These are phyloP conservation scores for Clavariopsis aquatica DNA, from an alignment of 495 filamentous ascomycete genomes.

Conservation along the genomic window DNA sequence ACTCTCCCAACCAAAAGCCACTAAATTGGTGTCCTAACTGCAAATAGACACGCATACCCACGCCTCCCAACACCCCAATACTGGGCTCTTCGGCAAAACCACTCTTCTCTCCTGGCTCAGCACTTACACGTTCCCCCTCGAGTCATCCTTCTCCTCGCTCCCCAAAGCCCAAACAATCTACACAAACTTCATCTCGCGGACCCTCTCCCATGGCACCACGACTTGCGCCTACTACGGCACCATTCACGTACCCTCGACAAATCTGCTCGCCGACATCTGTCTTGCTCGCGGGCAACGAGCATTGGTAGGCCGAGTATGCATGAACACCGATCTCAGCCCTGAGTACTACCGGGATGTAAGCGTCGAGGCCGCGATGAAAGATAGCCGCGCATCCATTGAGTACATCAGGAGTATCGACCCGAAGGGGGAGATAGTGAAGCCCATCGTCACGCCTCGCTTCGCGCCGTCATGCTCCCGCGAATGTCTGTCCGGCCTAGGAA, in stretches of 20 bases:
- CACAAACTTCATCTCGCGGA: constrained; percentile 69
- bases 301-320: constrained; percentile 87
- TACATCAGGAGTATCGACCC: constrained; percentile 72
- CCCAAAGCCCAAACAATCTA: constrained; percentile 64
- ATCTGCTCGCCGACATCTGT: constrained; percentile 82
- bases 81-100: constrained; percentile 84
- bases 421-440: constrained; percentile 57
- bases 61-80: constrained; percentile 90
- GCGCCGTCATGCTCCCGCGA: constrained; percentile 70
- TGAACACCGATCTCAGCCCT: constrained; percentile 72
- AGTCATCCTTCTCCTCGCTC: constrained; percentile 64
- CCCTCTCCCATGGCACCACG: constrained; percentile 86
- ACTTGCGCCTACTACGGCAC: constrained; percentile 92
- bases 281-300: constrained; percentile 77
- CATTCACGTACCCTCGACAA: constrained; percentile 75
- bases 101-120: constrained; percentile 90
- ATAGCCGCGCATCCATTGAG: constrained; percentile 62
- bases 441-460: constrained; percentile 90
- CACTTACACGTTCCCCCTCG: constrained; percentile 93
- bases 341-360: constrained; percentile 72
- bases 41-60: constrained; percentile 86
- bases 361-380: constrained; percentile 55
- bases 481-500: constrained; percentile 62
- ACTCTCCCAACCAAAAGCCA: background rate
- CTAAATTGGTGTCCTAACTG: constrained; percentile 1